Evolutionary conservation across 2,329 filamentous ascomycete genomes (phyloP).

Genomic region (Onygenales sp.): DNA sequence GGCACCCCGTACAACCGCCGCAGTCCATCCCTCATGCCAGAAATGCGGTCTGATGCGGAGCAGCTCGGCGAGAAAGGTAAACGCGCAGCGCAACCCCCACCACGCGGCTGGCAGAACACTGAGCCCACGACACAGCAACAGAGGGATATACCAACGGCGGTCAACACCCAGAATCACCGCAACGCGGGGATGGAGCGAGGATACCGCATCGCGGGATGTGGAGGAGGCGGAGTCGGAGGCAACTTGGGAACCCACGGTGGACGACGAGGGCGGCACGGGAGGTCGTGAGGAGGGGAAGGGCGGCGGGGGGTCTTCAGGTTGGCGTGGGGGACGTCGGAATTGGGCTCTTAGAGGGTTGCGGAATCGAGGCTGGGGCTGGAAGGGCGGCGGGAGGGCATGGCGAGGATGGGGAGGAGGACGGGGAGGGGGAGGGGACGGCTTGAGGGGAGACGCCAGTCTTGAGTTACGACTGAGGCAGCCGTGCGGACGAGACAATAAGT

Average conservation of each 20-base stretch:
- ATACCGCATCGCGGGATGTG: slow-evolving; percentile 21
- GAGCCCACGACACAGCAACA: slow-evolving; percentile 62
- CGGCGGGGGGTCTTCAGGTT: slow-evolving; percentile 2
- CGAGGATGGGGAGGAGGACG: slow-evolving; percentile 4
- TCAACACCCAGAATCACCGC: slow-evolving; percentile 69
- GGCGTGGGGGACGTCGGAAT: background rate
- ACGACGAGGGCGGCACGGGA: slow-evolving; percentile 1
- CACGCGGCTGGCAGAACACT: slow-evolving; percentile 61
- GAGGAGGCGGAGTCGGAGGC: background rate
- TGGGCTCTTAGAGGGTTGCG: background rate
- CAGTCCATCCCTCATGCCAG: slow-evolving; percentile 32
- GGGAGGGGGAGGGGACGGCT: slow-evolving; percentile 3
- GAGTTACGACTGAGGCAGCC: slow-evolving; percentile 1
- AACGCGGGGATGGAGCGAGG: slow-evolving; percentile 60
- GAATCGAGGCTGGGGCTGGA: slow-evolving; percentile 3
- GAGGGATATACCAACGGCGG: slow-evolving; percentile 60
- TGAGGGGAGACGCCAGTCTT: slow-evolving; percentile 13
- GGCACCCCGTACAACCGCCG: slow-evolving; percentile 28
- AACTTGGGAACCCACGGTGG: background rate
- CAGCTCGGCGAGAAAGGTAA: slow-evolving; percentile 59
- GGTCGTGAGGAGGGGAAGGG: slow-evolving; percentile 2
- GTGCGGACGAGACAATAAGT: background rate
- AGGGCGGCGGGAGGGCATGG: background rate
- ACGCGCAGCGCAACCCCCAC: slow-evolving; percentile 60
- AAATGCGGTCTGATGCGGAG: slow-evolving; percentile 38